A percentile compares a stretch with the other conserved stretches of the same genome.
phyloP scores from a whole-genome alignment of 1,139 yeast species.

The Groenewaldozyma auringiensis region DNA sequence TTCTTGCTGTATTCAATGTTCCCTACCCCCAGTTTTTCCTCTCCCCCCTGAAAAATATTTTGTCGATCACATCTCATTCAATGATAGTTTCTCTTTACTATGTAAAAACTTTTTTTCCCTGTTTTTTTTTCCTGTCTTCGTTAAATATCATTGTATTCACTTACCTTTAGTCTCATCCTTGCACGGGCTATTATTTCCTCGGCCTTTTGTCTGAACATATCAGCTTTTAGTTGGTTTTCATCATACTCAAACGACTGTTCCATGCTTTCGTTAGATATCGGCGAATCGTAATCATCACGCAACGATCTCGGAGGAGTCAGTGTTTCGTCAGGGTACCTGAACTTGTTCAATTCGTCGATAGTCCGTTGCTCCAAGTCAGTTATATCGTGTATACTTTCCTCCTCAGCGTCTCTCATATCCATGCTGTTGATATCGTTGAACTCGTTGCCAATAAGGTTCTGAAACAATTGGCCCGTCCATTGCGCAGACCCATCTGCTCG shows the following conservation, averaged over 20 bases:
- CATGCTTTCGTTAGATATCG: too few species aligned
- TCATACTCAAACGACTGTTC: too few species aligned
- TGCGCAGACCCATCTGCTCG: neutral
- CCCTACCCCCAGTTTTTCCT: too few species aligned
- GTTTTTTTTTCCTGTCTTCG: too few species aligned
- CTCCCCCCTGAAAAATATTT: too few species aligned
- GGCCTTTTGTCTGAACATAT: neutral
- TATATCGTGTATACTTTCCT: neutral
- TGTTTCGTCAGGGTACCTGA: neutral
- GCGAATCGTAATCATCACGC: too few species aligned
- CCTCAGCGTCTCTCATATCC: neutral
- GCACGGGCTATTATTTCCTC: neutral
- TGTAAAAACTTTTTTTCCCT: too few species aligned
- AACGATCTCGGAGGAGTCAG: too few species aligned
- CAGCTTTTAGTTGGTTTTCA: neutral
- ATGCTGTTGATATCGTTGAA: neutral
- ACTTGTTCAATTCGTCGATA: neutral
- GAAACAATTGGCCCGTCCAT: neutral
- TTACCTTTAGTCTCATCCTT: neutral
- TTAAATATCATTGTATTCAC: too few species aligned
- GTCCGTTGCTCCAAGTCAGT: neutral
- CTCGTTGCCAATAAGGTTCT: neutral
- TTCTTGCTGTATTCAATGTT: too few species aligned
- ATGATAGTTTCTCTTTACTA: too few species aligned
- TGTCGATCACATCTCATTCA: too few species aligned